Conservation (phyloP, 2,329 filamentous ascomycete species). For the Aspergillus luchuensis region DNA sequence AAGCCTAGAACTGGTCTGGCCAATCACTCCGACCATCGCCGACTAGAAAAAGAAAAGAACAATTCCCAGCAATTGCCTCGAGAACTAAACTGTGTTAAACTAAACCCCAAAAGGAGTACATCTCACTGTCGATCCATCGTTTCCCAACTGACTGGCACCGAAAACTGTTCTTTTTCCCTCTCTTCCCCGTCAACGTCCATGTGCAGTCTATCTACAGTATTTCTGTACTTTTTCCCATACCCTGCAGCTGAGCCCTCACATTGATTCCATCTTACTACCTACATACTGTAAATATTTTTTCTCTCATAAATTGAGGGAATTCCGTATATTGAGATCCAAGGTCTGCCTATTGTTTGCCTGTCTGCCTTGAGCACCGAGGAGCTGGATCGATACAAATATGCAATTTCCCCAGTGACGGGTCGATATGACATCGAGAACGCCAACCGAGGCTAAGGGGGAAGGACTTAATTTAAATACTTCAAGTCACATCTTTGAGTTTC, state of each 20-base stretch:
- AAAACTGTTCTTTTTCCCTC: background rate
- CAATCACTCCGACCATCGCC: background rate
- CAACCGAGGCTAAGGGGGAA: background rate
- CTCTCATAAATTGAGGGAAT: too few relatives aligned
- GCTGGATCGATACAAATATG: too few relatives aligned
- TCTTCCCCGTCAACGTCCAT: background rate
- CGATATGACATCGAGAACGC: slow-evolving; percentile 6
- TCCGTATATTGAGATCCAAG: background rate
- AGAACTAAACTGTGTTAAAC: too few relatives aligned
- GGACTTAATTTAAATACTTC: background rate
- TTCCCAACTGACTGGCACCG: background rate
- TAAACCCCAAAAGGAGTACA: too few relatives aligned
- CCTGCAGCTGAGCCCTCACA: background rate
- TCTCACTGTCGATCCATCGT: background rate
- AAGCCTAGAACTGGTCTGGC: background rate
- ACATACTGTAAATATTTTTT: too few relatives aligned
- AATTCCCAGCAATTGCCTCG: background rate
- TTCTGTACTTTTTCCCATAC: background rate
- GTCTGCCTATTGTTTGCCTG: background rate
- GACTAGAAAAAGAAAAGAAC: background rate
- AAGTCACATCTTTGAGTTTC: background rate
- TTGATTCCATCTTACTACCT: background rate
- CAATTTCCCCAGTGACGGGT: background rate
- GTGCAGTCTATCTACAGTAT: background rate
- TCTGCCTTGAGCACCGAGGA: background rate